phyloP scores from a whole-genome alignment of 1,284 basidiomycete species.

The Paramarasmius palmivorus region DNA sequence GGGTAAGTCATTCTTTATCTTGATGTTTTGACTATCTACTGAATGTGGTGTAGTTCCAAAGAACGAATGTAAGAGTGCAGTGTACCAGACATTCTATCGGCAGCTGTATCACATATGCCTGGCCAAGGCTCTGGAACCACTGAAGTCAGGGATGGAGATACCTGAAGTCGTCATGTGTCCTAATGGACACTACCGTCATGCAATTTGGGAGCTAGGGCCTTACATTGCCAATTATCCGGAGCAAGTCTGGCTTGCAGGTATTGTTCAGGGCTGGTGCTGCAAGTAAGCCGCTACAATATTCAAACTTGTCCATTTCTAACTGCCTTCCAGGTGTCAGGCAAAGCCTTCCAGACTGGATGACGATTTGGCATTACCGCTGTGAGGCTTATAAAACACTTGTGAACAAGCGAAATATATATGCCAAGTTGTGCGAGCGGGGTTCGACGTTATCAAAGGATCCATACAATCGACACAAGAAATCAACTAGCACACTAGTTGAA shows the following conservation, averaged over 20 bases:
- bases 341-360: too few species aligned
- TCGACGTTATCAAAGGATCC: too few species aligned
- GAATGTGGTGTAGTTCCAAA: too few species aligned
- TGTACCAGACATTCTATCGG: conserved; percentile 22
- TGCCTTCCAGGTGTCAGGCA: conserved; percentile 23
- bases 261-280: conserved; percentile 19
- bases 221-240: conserved; percentile 23
- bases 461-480: too few species aligned
- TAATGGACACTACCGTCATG: conserved; percentile 19
- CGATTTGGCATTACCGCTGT: too few species aligned
- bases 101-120: conserved; percentile 19
- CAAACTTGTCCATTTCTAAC: not conserved
- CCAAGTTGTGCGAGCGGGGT: too few species aligned
- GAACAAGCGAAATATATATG: too few species aligned
- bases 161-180: conserved; percentile 17
- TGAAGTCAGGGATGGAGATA: conserved; percentile 14
- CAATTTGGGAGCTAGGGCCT: conserved; percentile 17
- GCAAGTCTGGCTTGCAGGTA: conserved; percentile 18
- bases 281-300: conserved; percentile 11
- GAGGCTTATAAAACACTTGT: too few species aligned
- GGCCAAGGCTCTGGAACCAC: conserved; percentile 11
- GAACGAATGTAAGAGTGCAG: too few species aligned
- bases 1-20: too few species aligned
- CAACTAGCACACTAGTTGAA: too few species aligned
- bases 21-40: too few species aligned